phyloP scores from a whole-genome alignment of 2,329 filamentous ascomycete species.

The Cercospora sojina region DNA sequence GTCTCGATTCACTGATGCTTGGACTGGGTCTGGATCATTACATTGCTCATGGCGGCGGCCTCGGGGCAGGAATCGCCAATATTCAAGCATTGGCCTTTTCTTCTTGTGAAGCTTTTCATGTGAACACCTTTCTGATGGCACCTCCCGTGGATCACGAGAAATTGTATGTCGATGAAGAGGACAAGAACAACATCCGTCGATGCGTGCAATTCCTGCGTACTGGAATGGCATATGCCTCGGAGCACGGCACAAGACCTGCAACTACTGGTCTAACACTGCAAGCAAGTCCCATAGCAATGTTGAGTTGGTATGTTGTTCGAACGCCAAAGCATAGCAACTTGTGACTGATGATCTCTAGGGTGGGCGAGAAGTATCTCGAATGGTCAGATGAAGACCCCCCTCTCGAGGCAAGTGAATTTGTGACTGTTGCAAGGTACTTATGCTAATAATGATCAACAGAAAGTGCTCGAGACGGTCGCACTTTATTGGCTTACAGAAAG shows the following conservation, averaged over 20 bases:
- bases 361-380: not conserved
- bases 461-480: not conserved
- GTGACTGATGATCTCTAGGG: not conserved
- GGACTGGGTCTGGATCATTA: constrained; percentile 54
- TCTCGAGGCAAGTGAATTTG: not conserved
- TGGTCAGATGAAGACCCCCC: not conserved
- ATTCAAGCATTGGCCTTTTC: constrained; percentile 31
- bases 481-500: not conserved
- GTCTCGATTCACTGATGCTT: constrained; percentile 52
- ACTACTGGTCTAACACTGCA: not conserved
- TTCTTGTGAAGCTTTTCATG: not conserved
- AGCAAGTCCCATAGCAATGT: not conserved
- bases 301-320: not conserved
- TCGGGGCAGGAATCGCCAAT: constrained; percentile 47
- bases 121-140: not conserved
- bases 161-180: not conserved
- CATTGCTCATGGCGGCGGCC: constrained; percentile 55
- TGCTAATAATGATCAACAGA: not conserved
- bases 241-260: not conserved
- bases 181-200: not conserved
- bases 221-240: not conserved
- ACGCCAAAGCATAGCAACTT: not conserved
- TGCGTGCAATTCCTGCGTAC: not conserved
- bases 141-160: not conserved
- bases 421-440: not conserved